Conservation (phyloP, 352 stramenopile genomes). For the Pythium plurisporium region DNA sequence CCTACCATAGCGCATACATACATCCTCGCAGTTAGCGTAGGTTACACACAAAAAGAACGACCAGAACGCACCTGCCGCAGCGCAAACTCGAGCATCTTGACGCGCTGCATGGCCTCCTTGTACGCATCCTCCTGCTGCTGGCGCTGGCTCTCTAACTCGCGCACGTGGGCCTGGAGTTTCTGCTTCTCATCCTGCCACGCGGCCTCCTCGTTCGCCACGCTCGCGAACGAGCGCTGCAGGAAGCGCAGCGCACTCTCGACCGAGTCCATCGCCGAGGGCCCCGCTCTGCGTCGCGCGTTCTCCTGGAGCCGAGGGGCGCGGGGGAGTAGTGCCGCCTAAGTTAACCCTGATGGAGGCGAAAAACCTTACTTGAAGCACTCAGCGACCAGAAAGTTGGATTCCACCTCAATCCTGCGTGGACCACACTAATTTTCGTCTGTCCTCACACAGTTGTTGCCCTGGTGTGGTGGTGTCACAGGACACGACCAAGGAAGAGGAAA, state of each 20-base stretch:
- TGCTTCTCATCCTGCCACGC: constrained; percentile 75
- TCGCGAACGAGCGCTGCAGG: constrained; percentile 80
- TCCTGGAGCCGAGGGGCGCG: constrained; percentile 6
- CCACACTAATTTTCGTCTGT: constrained; percentile 10
- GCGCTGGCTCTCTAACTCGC: constrained; percentile 73
- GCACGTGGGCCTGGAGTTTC: constrained; percentile 67
- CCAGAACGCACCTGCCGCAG: constrained; percentile 45
- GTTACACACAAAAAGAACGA: no score
- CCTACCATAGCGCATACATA: background rate
- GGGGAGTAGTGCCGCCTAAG: background rate
- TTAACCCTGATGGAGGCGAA: constrained; percentile 13
- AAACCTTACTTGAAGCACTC: constrained; percentile 23
- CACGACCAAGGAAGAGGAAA: background rate
- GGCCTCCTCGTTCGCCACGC: constrained; percentile 68
- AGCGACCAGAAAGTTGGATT: background rate
- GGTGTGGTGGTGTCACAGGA: constrained; percentile 1
- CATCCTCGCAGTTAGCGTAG: background rate
- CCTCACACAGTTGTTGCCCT: background rate
- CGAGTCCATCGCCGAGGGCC: constrained; percentile 55
- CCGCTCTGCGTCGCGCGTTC: background rate
- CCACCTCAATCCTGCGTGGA: constrained; percentile 20
- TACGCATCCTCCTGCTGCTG: constrained; percentile 77
- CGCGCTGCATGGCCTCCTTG: constrained; percentile 77
- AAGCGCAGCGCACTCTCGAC: constrained; percentile 83
- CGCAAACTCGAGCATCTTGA: constrained; percentile 89